Conservation (phyloP, 2,329 filamentous ascomycete genomes). For the Microsporum ferrugineum region DNA sequence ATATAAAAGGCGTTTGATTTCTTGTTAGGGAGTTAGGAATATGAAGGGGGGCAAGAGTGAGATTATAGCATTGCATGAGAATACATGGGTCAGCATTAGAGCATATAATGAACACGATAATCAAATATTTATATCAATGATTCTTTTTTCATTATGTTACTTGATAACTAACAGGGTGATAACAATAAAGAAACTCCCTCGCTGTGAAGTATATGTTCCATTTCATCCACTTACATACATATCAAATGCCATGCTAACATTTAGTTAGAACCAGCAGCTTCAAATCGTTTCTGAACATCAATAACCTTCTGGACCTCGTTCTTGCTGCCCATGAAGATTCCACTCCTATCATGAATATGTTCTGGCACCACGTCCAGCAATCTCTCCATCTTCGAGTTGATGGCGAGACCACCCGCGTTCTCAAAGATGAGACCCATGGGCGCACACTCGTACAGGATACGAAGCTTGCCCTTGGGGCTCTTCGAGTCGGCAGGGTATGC, state of each 20-base stretch:
- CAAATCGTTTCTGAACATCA: slow-evolving; percentile 53
- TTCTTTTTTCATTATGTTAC: neutral
- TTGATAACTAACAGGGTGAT: neutral
- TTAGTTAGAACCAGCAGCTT: slow-evolving; percentile 2
- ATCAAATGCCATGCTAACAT: slow-evolving; percentile 4
- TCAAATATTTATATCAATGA: neutral
- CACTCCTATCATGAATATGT: slow-evolving; percentile 87
- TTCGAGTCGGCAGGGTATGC: slow-evolving; percentile 97
- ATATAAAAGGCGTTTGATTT: neutral
- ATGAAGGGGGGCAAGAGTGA: neutral
- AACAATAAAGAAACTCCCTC: neutral
- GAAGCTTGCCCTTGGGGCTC: slow-evolving; percentile 93
- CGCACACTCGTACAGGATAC: slow-evolving; percentile 95
- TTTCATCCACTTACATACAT: neutral
- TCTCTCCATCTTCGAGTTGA: slow-evolving; percentile 81
- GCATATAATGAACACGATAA: neutral
- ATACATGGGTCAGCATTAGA: neutral
- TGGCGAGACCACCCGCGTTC: slow-evolving; percentile 87
- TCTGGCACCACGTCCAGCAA: slow-evolving; percentile 85
- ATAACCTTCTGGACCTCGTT: slow-evolving; percentile 96
- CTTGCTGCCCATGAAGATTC: slow-evolving; percentile 91
- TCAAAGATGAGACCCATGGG: slow-evolving; percentile 99
- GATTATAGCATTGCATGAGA: neutral
- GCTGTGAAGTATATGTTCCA: neutral
- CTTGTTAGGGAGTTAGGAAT: neutral